A percentile compares a stretch with the other conserved stretches of the same genome.
Conservation (phyloP, 495 filamentous ascomycete genomes). For the Aspergillus sparsus region DNA sequence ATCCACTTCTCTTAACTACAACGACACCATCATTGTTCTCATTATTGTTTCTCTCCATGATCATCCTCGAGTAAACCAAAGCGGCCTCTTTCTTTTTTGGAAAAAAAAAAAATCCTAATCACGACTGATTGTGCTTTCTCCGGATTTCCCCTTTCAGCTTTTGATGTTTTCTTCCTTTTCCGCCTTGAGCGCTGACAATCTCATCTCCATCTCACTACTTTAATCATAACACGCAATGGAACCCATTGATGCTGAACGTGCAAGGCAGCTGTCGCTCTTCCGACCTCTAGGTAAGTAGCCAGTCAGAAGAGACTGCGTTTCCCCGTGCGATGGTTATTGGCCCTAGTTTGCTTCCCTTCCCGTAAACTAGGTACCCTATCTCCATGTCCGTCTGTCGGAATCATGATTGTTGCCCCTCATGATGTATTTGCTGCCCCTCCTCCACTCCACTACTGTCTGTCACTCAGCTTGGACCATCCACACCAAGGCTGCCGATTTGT, state of each 20-base stretch:
- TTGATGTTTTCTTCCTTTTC: conserved; percentile 11
- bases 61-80: too few relatives aligned
- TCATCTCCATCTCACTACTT: conserved; percentile 14
- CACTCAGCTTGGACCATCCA: conserved; percentile 11
- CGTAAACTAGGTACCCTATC: conserved; percentile 6
- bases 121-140: background rate
- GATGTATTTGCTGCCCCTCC: conserved; percentile 12
- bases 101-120: background rate
- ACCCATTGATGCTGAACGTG: conserved; percentile 46
- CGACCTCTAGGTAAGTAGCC: conserved; percentile 50
- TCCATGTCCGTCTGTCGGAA: conserved; percentile 13
- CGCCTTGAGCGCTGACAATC: conserved; percentile 23
- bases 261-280: conserved; percentile 49
- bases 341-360: conserved; percentile 18
- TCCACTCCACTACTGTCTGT: background rate
- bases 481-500: background rate
- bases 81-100: too few relatives aligned
- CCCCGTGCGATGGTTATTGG: conserved; percentile 49
- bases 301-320: conserved; percentile 35
- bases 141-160: background rate
- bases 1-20: too few relatives aligned
- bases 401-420: conserved; percentile 19
- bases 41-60: too few relatives aligned
- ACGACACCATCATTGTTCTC: too few relatives aligned
- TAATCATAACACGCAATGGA: conserved; percentile 31